phyloP scores from a whole-genome alignment of 2,329 filamentous ascomycete species.

The Sporothrix variecibatus region DNA sequence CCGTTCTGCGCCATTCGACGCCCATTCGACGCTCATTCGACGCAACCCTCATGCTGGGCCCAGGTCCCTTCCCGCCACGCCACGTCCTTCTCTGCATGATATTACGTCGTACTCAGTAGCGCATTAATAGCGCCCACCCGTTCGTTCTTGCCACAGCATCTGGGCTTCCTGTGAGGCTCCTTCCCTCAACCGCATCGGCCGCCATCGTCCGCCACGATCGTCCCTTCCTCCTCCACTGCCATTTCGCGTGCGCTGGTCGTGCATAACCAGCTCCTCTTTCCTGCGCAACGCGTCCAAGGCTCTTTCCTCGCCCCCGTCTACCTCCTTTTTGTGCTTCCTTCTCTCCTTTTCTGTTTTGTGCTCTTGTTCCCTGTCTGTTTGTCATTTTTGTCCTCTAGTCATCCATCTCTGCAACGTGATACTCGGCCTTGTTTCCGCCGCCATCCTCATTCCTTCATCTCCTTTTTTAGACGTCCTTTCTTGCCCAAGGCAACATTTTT shows the following conservation, averaged over 20 bases:
- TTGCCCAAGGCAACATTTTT: background rate
- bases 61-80: conserved; percentile 12
- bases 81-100: conserved; percentile 12
- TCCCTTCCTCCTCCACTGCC: conserved; percentile 1
- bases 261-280: background rate
- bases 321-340: background rate
- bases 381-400: background rate
- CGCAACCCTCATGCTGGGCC: background rate
- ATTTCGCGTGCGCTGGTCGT: background rate
- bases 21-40: background rate
- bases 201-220: background rate
- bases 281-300: background rate
- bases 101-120: background rate
- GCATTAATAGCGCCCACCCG: background rate
- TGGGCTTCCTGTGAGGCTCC: background rate
- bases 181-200: background rate
- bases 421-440: conserved; percentile 2
- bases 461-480: background rate
- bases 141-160: conserved; percentile 10
- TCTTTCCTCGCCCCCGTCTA: background rate
- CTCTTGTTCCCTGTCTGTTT: background rate
- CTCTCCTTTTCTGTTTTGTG: background rate
- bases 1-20: background rate
- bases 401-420: background rate
- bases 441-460: background rate